phyloP scores from a whole-genome alignment of 139 green algal genomes.

The Spirogloea muscicola region DNA sequence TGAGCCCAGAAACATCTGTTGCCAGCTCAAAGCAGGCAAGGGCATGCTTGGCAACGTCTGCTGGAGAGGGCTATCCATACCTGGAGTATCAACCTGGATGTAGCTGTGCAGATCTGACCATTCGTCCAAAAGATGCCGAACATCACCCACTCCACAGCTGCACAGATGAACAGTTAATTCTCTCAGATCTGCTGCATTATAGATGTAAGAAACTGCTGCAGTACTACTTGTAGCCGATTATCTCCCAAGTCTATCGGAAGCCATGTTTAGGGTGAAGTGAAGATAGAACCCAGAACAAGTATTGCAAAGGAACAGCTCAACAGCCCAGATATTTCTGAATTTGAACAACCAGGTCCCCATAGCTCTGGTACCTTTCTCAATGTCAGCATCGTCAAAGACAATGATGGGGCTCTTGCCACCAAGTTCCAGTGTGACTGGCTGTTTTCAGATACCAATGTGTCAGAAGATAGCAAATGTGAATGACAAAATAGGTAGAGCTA shows the following conservation, averaged over 20 bases:
- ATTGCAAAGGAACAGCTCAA: neutral
- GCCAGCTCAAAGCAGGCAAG: neutral
- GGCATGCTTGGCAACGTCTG: neutral
- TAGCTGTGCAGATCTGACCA: conserved; percentile 84
- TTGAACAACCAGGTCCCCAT: neutral
- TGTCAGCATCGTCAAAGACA: conserved; percentile 85
- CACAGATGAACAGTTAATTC: neutral
- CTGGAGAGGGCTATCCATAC: conserved; percentile 22
- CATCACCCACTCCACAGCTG: conserved; percentile 86
- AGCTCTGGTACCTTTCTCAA: conserved; percentile 51
- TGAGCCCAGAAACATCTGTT: neutral
- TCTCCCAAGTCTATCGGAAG: neutral
- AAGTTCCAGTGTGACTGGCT: conserved; percentile 47
- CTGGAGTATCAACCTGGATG: conserved; percentile 77
- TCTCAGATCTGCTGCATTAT: neutral
- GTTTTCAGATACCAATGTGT: neutral
- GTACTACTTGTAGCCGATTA: neutral
- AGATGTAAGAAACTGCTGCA: neutral
- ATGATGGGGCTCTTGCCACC: conserved; percentile 80
- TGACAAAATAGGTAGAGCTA: too few species aligned
- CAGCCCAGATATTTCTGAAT: neutral
- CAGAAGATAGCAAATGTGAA: too few species aligned
- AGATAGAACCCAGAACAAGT: neutral
- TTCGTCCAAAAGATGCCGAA: conserved; percentile 82
- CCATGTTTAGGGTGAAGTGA: neutral